Percentiles rank a stretch among this genome's conserved stretches.
Evolutionary conservation across 1,284 basidiomycete species (phyloP).

Genomic region (Termitomyces sp.): DNA sequence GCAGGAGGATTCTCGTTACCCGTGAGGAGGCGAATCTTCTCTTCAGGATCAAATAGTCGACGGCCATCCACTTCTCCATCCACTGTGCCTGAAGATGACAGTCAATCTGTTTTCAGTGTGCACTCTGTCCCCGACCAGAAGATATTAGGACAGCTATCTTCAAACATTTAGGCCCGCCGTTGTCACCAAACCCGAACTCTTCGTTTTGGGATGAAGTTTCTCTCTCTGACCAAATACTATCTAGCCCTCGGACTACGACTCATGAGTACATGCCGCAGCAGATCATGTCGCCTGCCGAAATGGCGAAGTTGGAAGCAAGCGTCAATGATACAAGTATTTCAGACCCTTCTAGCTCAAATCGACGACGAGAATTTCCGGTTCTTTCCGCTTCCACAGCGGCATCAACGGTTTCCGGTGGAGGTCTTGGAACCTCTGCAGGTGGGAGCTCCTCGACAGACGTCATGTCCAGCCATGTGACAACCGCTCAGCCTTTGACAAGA

Average conservation of each 20-base stretch:
- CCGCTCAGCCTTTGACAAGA: conserved; percentile 15
- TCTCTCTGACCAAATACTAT: conserved; percentile 24
- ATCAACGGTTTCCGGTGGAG: conserved; percentile 22
- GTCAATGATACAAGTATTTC: conserved; percentile 28
- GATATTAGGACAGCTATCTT: conserved; percentile 21
- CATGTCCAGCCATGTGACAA: conserved; percentile 10
- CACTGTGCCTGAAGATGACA: conserved; percentile 40
- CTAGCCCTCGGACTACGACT: conserved; percentile 28
- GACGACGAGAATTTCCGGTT: conserved; percentile 31
- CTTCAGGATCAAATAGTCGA: conserved; percentile 42
- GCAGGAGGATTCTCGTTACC: conserved; percentile 26
- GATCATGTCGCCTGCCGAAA: conserved; percentile 59
- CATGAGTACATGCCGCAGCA: conserved; percentile 55
- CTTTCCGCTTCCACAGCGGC: conserved; percentile 32
- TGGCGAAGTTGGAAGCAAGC: conserved; percentile 54
- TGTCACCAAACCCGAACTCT: conserved; percentile 24
- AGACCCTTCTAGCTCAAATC: conserved; percentile 13
- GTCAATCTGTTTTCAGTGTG: conserved; percentile 49
- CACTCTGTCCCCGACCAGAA: conserved; percentile 36
- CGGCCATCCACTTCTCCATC: conserved; percentile 47
- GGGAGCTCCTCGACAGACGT: conserved; percentile 9
- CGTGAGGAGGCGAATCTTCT: conserved; percentile 56
- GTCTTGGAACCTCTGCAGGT: conserved; percentile 14
- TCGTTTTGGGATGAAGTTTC: conserved; percentile 48
- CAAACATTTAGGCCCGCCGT: conserved; percentile 24